Percentiles rank a stretch among this genome's conserved stretches.
Conservation (phyloP, 305 asterid species). For the Coffea humblotiana region DNA sequence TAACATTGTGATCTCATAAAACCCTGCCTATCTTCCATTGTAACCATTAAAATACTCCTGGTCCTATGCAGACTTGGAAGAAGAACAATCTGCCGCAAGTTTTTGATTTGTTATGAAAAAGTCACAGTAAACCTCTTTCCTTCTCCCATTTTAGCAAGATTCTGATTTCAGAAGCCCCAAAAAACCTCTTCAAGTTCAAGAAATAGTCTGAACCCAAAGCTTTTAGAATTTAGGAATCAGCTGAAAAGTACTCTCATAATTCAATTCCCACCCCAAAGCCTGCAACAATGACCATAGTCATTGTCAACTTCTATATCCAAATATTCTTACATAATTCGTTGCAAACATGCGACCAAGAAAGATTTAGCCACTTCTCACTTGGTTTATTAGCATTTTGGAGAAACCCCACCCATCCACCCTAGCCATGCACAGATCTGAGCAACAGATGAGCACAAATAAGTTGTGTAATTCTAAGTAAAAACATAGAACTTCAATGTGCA, state of each 20-base stretch:
- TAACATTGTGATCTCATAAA: background rate
- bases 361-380: background rate
- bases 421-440: background rate
- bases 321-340: background rate
- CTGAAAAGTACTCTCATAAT: background rate
- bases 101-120: background rate
- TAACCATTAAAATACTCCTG: background rate
- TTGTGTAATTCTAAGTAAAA: background rate
- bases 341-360: background rate
- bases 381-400: background rate
- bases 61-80: background rate
- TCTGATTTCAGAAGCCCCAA: background rate
- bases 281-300: background rate
- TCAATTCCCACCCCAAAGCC: background rate
- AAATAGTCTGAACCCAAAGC: background rate
- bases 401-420: background rate
- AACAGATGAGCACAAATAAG: background rate
- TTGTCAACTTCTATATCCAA: background rate
- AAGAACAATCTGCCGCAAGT: background rate
- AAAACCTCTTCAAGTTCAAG: conserved; percentile 1
- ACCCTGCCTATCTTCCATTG: background rate
- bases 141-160: background rate
- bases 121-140: background rate
- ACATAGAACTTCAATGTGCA: background rate
- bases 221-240: too few species aligned